Base-by-base conservation (phyloP, 2,329 filamentous ascomycete genomes). In the Lachnellula willkommii region DNA sequence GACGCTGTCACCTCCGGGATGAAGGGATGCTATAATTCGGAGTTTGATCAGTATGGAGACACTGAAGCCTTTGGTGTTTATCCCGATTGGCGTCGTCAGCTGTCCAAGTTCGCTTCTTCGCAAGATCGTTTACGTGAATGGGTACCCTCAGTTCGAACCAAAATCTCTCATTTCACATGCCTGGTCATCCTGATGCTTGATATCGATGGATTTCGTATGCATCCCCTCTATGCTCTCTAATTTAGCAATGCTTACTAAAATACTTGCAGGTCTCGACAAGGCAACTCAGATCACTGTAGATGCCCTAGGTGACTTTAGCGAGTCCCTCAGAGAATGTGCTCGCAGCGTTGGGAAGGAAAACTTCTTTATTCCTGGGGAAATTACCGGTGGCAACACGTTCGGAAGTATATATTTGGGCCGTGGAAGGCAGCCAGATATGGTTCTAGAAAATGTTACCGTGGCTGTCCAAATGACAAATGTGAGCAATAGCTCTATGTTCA, bases 61-160 rank as follows among this genome's bases (percentile, higher is more conserved):
- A 79, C 79, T 24, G 80, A 82, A 66, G 82, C 82, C 42, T 85
- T 85, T 62, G 83, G 83, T 60, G 77, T 82, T 14, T 84, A 79
- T 56, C 79, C 81, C 0, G 81, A 85, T 64, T 86, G 80, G 79
- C 72, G 84, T 63, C 79, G 81, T 66, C 80, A 87, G 66, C 74
- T 87, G 43, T 77, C 81, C 20, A 87, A 86, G 62, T 87, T 87
- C 69, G 82, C 82, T 48, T 83, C 79, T 43, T 83, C 86, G 1
- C 84, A 87, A 69, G 84, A 87, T 68, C 82, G 84, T 65, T 73
- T 87, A 3, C 77, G 84, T 52, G 83, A 85, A 63, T 87, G 83
- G 83, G 66, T 77, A 24, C 77, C 79, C 2, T 76, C 77, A 17
- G 82, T 85, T 0, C 71, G 77, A 28, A 73, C 77, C 46, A 81